Percentiles rank a stretch among this genome's conserved stretches.
These are phyloP conservation scores for Polysphondylium violaceum DNA, from an alignment of 78 protist species.

Conservation along the genomic window DNA sequence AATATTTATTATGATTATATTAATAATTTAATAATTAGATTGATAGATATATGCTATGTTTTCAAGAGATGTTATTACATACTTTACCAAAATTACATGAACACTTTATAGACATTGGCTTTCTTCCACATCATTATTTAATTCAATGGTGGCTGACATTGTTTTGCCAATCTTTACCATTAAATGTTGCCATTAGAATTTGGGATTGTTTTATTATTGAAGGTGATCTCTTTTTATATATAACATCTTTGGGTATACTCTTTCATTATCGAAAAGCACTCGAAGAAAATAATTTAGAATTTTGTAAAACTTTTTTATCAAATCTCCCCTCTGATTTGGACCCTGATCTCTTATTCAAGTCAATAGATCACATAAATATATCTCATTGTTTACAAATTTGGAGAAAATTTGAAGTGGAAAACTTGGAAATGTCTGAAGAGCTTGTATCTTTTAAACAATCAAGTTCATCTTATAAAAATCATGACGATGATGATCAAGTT, in stretches of 20 bases:
- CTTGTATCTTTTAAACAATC: too few relatives aligned
- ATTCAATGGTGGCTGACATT: conserved; percentile 81
- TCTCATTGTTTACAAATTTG: conserved; percentile 14
- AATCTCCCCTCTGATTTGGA: conserved; percentile 21
- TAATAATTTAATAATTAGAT: too few relatives aligned
- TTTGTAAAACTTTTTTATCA: conserved; percentile 31
- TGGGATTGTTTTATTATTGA: conserved; percentile 80
- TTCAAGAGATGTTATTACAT: conserved; percentile 26
- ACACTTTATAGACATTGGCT: conserved; percentile 19
- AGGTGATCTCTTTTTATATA: conserved; percentile 70
- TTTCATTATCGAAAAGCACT: conserved; percentile 18
- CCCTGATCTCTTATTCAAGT: conserved; percentile 12
- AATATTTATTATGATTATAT: not conserved
- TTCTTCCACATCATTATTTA: conserved; percentile 54
- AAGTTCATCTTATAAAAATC: too few relatives aligned
- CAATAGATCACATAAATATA: conserved; percentile 31
- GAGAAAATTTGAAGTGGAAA: not conserved
- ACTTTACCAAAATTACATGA: conserved; percentile 20
- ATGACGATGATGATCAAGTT: too few relatives aligned
- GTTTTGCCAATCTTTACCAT: conserved; percentile 55
- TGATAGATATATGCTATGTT: conserved; percentile 47
- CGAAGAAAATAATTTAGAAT: conserved; percentile 39
- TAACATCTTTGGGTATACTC: conserved; percentile 66
- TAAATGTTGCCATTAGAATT: conserved; percentile 33
- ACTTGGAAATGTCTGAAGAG: not conserved